Conservation (phyloP, 768 basidiomycete species). For the Ramaria sp. region DNA sequence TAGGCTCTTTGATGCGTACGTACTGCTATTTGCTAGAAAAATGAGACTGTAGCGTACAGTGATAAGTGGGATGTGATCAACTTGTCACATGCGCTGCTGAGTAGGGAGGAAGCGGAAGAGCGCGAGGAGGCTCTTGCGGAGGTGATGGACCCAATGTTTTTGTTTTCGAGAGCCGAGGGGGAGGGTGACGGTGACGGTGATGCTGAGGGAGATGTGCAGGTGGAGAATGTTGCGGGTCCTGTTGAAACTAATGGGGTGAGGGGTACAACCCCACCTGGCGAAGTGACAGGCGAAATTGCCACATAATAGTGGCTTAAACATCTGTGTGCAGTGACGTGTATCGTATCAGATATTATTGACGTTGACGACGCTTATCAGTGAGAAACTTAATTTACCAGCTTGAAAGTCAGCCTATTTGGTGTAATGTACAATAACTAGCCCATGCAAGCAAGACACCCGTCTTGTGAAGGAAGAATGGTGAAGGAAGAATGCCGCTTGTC, state of each 20-base stretch:
- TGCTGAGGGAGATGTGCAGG: slow-evolving; percentile 30
- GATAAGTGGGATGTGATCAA: slow-evolving; percentile 81
- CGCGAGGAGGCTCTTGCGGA: slow-evolving; percentile 71
- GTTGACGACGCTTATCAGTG: too few relatives aligned
- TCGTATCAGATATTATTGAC: too few relatives aligned
- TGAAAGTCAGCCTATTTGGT: too few relatives aligned
- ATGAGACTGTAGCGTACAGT: slow-evolving; percentile 46
- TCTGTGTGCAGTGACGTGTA: too few relatives aligned
- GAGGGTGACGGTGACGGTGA: slow-evolving; percentile 42
- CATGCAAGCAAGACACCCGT: too few relatives aligned
- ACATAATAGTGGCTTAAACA: neutral
- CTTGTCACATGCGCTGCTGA: slow-evolving; percentile 59
- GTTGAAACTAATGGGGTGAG: neutral
- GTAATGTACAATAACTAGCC: too few relatives aligned
- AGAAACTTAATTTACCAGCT: too few relatives aligned
- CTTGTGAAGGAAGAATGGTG: too few relatives aligned
- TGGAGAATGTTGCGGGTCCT: neutral
- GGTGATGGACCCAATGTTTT: slow-evolving; percentile 55
- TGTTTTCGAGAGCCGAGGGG: slow-evolving; percentile 35
- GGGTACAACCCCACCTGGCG: neutral
- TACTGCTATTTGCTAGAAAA: too few relatives aligned
- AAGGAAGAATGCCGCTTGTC: too few relatives aligned
- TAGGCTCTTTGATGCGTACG: too few relatives aligned
- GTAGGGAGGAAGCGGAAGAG: slow-evolving; percentile 64
- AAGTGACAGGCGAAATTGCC: neutral